Base-by-base conservation (phyloP, 345 rosid genomes). In the Gossypium sturtianum region DNA sequence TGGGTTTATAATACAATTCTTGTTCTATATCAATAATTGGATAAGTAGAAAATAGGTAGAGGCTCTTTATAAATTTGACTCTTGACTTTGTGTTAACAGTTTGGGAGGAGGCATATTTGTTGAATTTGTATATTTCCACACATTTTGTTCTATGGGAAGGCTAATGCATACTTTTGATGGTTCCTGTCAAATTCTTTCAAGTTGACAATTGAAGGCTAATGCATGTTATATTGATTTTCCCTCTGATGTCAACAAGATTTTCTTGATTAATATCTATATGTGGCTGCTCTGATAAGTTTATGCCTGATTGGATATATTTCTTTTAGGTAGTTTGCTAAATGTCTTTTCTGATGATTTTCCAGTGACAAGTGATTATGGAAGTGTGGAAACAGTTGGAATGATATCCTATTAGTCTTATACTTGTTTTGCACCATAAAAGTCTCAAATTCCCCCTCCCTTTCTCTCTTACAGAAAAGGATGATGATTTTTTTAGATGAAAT, bases 401-500 rank as follows among this genome's bases (percentile, higher is more conserved):
- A 23, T 13, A 16, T 56, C 41, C 11, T 13, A 48, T 67, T 68
- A 49, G 9, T 23, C 57, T 68, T 19, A 15, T 49, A 3, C 13
- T 23, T 51, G 0, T 8, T 49, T 68, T 16, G 23, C 43, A 68
- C 22, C 58, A 25, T 68, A 20, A 34, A 66, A 68, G 22, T 49
- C 71, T 22, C 38, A 45, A 23, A 66, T 22, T 22, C 7, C 19
- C 16, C n/a, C 4, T 16, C 17, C 0, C 34, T 2, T 16, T 29
- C 29, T 12, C 45, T 16, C 1, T 17, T 63, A 45, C 9, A 3
- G 49, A 15, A 51, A 58, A 57, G 9, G 7, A 25, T 64, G 51
- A 19, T 74, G 20, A 29, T 65, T 58, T 29, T 56, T 70, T 77
- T 41, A 66, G 20, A 58, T 76, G 71, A 48, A 9, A 34, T 47